Evolutionary conservation across 2,329 filamentous ascomycete species (phyloP).

Genomic region (Phialocephala sp.): DNA sequence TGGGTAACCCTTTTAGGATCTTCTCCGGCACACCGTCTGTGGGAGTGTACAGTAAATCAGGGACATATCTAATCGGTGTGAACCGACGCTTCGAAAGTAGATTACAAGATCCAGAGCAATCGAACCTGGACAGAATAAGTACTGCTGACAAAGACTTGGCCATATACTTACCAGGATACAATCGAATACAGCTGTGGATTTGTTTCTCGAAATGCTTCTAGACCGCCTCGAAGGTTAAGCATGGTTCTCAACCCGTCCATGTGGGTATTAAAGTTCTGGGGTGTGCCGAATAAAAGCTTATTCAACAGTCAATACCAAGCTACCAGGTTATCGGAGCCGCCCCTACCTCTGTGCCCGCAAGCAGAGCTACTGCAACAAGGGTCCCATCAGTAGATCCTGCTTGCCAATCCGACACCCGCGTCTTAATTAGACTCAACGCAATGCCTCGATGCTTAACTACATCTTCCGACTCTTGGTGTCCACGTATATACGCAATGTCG

Average conservation of each 20-base stretch:
- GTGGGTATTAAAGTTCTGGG: slow-evolving; percentile 22
- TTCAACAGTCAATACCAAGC: background rate
- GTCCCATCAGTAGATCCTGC: slow-evolving; percentile 12
- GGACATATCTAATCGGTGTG: background rate
- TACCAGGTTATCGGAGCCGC: background rate
- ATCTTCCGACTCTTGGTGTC: slow-evolving; percentile 15
- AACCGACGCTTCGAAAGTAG: slow-evolving; percentile 21
- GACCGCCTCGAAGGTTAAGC: slow-evolving; percentile 16
- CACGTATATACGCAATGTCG: slow-evolving; percentile 20
- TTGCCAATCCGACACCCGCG: slow-evolving; percentile 12
- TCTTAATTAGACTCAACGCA: slow-evolving; percentile 23
- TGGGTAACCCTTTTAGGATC: slow-evolving; percentile 12
- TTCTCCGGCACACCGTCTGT: slow-evolving; percentile 14
- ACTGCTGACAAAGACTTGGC: background rate
- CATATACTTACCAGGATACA: slow-evolving; percentile 18
- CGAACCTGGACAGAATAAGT: slow-evolving; percentile 17
- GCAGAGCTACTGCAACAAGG: slow-evolving; percentile 20
- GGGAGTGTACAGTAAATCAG: background rate
- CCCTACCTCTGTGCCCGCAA: slow-evolving; percentile 24
- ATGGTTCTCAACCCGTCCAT: slow-evolving; percentile 13
- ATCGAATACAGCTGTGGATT: slow-evolving; percentile 18
- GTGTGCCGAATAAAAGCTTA: slow-evolving; percentile 23
- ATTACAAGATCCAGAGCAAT: slow-evolving; percentile 23
- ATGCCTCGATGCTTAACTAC: slow-evolving; percentile 16
- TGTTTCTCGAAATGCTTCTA: slow-evolving; percentile 14